Percentiles rank a stretch among this genome's conserved stretches.
Conservation (phyloP, 768 basidiomycete genomes). For the Gymnopilus dilepis region DNA sequence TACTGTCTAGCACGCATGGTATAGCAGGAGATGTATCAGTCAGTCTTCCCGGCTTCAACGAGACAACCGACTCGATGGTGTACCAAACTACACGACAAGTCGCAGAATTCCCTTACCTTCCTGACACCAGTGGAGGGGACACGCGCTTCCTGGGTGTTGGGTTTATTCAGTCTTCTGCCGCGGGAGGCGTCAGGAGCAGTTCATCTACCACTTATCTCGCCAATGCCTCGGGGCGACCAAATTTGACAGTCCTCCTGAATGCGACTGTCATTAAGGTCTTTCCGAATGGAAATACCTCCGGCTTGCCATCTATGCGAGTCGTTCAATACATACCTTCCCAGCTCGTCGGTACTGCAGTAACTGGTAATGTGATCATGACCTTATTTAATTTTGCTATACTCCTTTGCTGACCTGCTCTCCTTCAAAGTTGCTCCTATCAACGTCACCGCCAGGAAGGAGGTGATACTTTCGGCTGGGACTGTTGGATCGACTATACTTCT, state of each 20-base stretch:
- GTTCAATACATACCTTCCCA: neutral
- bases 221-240: slow-evolving; percentile 32
- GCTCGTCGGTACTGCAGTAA: slow-evolving; percentile 21
- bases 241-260: slow-evolving; percentile 40
- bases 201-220: slow-evolving; percentile 41
- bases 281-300: slow-evolving; percentile 16
- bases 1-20: neutral
- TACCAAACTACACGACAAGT: slow-evolving; percentile 40
- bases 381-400: neutral
- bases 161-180: slow-evolving; percentile 39
- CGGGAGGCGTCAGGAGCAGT: slow-evolving; percentile 35
- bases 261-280: slow-evolving; percentile 34
- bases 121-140: slow-evolving; percentile 38
- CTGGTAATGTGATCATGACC: neutral
- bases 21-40: slow-evolving; percentile 33
- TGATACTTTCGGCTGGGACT: slow-evolving; percentile 28
- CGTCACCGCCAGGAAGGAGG: slow-evolving; percentile 25
- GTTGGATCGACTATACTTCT: slow-evolving; percentile 30
- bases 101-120: slow-evolving; percentile 38
- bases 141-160: slow-evolving; percentile 34
- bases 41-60: slow-evolving; percentile 37
- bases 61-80: slow-evolving; percentile 35
- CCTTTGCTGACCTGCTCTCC: neutral
- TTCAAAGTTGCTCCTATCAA: slow-evolving; percentile 13
- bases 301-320: slow-evolving; percentile 18